Conservation (phyloP, 306 rosid genomes). For the Lathyrus aphaca region DNA sequence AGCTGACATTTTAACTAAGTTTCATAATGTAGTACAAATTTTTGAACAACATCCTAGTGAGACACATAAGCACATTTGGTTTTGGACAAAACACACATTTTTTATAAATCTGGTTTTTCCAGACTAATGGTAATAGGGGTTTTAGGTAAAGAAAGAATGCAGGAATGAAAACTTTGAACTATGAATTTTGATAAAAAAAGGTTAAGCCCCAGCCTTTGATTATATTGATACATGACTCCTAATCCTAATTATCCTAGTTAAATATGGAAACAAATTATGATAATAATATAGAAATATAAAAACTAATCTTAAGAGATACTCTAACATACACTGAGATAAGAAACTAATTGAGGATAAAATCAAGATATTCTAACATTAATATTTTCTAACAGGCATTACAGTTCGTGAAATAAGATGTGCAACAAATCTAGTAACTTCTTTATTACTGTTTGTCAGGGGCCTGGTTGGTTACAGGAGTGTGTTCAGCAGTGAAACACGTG, state of each 20-base stretch:
- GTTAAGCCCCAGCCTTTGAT: not conserved
- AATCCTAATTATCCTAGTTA: conserved; percentile 1
- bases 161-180: not conserved
- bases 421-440: conserved; percentile 30
- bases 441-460: conserved; percentile 70
- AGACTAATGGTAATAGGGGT: not conserved
- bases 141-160: not conserved
- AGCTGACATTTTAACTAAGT: not conserved
- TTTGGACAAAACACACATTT: not conserved
- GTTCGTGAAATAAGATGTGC: conserved; percentile 35
- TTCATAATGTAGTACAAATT: not conserved
- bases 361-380: not conserved
- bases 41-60: not conserved
- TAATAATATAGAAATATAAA: not conserved
- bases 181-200: not conserved
- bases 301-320: not conserved
- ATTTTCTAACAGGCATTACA: conserved; percentile 5
- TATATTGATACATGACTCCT: not conserved
- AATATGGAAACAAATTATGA: not conserved
- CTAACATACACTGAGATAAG: not conserved
- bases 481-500: conserved; percentile 98
- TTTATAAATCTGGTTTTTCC: not conserved
- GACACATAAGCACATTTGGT: not conserved
- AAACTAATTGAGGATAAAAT: not conserved
- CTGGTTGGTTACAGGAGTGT: conserved; percentile 97